These are phyloP conservation scores for Truncatella angustata DNA, from an alignment of 2,329 filamentous ascomycete species.

Conservation along the genomic window DNA sequence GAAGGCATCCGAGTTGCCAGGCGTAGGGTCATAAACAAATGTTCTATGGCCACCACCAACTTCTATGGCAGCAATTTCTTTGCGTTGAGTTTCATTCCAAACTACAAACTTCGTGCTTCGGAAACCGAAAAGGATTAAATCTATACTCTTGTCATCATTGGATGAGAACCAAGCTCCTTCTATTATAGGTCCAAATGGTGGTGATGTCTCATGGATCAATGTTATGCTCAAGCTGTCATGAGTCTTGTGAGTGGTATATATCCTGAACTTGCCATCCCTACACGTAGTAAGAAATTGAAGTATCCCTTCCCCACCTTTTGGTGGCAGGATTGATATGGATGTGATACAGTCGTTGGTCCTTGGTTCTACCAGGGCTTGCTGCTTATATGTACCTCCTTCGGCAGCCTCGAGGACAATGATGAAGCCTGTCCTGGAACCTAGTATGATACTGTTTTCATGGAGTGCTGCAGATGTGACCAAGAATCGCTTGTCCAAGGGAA, in stretches of 20 bases:
- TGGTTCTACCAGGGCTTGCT: slow-evolving; percentile 34
- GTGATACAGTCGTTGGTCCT: slow-evolving; percentile 66
- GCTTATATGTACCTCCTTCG: slow-evolving; percentile 24
- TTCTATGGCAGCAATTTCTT: slow-evolving; percentile 68
- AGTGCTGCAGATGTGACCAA: slow-evolving; percentile 46
- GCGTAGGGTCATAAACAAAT: slow-evolving; percentile 52
- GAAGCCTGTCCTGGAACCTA: slow-evolving; percentile 54
- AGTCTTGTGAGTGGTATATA: slow-evolving; percentile 47
- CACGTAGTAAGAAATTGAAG: slow-evolving; percentile 67
- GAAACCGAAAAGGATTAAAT: slow-evolving; percentile 79
- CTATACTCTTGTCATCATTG: slow-evolving; percentile 31
- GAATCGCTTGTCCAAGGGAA: slow-evolving; percentile 47
- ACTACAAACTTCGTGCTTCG: slow-evolving; percentile 75
- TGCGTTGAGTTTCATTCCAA: slow-evolving; percentile 72
- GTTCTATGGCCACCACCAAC: slow-evolving; percentile 84
- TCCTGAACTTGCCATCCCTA: slow-evolving; percentile 72
- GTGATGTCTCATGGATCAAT: slow-evolving; percentile 65
- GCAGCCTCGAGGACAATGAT: slow-evolving; percentile 35
- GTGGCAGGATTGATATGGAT: slow-evolving; percentile 58
- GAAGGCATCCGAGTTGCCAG: slow-evolving; percentile 29
- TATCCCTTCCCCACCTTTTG: slow-evolving; percentile 30
- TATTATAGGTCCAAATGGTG: slow-evolving; percentile 73
- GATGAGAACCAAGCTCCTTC: slow-evolving; percentile 65
- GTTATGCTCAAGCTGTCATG: slow-evolving; percentile 27
- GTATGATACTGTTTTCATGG: slow-evolving; percentile 40